Evolutionary conservation across 495 filamentous ascomycete genomes (phyloP).

Genomic region (Aeminium ludgeri): DNA sequence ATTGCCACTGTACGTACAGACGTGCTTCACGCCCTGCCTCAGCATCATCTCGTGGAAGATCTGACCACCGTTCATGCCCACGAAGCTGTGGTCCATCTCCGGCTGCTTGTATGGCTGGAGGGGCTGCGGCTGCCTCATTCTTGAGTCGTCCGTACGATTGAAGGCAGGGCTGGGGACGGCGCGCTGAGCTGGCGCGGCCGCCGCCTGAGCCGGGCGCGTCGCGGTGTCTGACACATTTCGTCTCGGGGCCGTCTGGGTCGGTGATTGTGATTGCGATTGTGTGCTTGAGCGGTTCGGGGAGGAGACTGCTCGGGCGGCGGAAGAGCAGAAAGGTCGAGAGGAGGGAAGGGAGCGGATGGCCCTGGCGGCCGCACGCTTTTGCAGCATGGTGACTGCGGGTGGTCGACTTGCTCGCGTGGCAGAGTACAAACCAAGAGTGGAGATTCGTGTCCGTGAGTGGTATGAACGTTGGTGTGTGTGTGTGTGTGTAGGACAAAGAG

Average conservation of each 20-base stretch:
- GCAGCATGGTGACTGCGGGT: slow-evolving; percentile 11
- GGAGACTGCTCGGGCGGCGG: slow-evolving; percentile 17
- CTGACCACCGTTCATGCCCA: slow-evolving; percentile 86
- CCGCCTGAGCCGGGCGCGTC: slow-evolving; percentile 21
- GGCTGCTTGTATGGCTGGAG: slow-evolving; percentile 22
- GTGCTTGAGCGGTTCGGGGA: slow-evolving; percentile 22
- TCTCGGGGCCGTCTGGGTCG: too few relatives aligned
- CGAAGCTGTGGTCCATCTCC: slow-evolving; percentile 43
- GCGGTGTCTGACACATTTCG: slow-evolving; percentile 17
- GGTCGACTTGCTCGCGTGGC: too few relatives aligned
- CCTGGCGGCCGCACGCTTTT: slow-evolving; percentile 8
- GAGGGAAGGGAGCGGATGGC: slow-evolving; percentile 13
- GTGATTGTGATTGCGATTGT: slow-evolving; percentile 8
- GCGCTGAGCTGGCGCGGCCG: slow-evolving; percentile 21
- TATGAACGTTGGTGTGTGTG: too few relatives aligned
- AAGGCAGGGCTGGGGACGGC: slow-evolving; percentile 25
- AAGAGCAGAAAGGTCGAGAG: slow-evolving; percentile 14
- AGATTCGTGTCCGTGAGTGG: too few relatives aligned
- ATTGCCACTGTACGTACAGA: slow-evolving; percentile 28
- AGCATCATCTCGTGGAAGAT: slow-evolving; percentile 99
- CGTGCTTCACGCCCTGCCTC: slow-evolving; percentile 73
- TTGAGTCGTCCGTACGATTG: slow-evolving; percentile 23
- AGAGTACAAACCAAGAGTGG: too few relatives aligned
- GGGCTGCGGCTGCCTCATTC: slow-evolving; percentile 22
- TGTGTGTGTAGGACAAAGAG: too few relatives aligned